phyloP scores from a whole-genome alignment of 2,329 filamentous ascomycete genomes.

The Fusarium ramigenum region DNA sequence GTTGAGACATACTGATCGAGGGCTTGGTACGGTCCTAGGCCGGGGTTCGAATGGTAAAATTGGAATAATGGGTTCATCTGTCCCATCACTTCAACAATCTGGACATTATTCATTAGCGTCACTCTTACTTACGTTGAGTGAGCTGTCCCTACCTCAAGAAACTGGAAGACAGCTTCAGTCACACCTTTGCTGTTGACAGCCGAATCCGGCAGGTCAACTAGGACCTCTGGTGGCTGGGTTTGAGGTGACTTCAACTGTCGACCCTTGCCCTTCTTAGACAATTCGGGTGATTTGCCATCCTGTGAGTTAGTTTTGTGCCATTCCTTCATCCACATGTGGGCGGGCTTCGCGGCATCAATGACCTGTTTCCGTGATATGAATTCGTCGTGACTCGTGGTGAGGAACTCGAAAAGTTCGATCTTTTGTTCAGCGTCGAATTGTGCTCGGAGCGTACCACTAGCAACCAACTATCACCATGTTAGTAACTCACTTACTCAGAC shows the following conservation, averaged over 20 bases:
- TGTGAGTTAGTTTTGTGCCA: constrained; percentile 68
- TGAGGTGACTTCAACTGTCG: constrained; percentile 68
- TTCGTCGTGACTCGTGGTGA: constrained; percentile 80
- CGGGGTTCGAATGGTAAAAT: constrained; percentile 64
- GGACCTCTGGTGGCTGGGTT: constrained; percentile 64
- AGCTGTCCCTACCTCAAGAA: constrained; percentile 65
- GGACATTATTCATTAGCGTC: constrained; percentile 37
- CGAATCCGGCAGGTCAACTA: constrained; percentile 67
- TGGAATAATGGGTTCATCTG: constrained; percentile 72
- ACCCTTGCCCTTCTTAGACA: constrained; percentile 72
- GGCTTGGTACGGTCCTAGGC: constrained; percentile 64
- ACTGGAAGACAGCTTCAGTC: constrained; percentile 69
- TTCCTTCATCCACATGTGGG: constrained; percentile 72
- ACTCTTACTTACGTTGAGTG: constrained; percentile 29
- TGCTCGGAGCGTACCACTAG: constrained; percentile 78
- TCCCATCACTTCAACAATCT: constrained; percentile 73
- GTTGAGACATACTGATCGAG: constrained; percentile 67
- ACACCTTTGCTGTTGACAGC: constrained; percentile 68
- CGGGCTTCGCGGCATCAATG: constrained; percentile 68
- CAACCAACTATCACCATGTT: constrained; percentile 69
- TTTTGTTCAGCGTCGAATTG: constrained; percentile 82
- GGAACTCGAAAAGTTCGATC: constrained; percentile 86
- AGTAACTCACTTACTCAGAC: constrained; percentile 27
- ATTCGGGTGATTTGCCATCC: constrained; percentile 70
- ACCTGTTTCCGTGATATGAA: constrained; percentile 77